These are phyloP conservation scores for Chalciporus sphaerocephalus DNA, from an alignment of 768 basidiomycete species.

Conservation along the genomic window DNA sequence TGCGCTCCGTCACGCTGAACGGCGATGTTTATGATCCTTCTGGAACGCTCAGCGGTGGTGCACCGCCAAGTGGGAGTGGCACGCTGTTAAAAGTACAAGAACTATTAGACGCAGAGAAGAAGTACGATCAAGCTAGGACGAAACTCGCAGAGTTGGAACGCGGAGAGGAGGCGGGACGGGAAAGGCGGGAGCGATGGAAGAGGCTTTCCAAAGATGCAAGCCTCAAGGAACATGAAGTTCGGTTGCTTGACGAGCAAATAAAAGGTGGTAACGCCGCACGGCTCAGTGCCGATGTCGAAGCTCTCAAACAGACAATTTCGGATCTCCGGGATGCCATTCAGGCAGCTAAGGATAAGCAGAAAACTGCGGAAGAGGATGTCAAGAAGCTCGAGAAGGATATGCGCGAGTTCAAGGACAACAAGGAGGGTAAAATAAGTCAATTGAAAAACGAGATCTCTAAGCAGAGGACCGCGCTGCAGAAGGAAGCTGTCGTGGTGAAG, in stretches of 20 bases:
- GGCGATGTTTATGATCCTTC: slow-evolving; percentile 97
- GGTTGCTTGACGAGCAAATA: slow-evolving; percentile 77
- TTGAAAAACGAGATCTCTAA: slow-evolving; percentile 79
- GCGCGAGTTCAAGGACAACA: slow-evolving; percentile 98
- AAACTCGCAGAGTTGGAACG: slow-evolving; percentile 49
- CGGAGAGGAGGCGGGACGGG: slow-evolving; percentile 50
- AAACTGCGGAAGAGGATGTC: slow-evolving; percentile 68
- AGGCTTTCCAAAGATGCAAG: slow-evolving; percentile 64
- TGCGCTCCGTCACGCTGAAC: slow-evolving; percentile 86
- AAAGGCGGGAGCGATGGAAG: slow-evolving; percentile 59
- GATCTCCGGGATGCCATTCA: slow-evolving; percentile 57
- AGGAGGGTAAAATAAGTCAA: slow-evolving; percentile 93
- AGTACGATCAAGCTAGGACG: slow-evolving; percentile 46
- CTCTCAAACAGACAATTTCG: slow-evolving; percentile 57
- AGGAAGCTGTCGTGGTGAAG: slow-evolving; percentile 78
- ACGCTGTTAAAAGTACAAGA: slow-evolving; percentile 82
- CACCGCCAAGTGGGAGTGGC: slow-evolving; percentile 72
- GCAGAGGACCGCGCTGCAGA: slow-evolving; percentile 77
- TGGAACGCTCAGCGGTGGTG: slow-evolving; percentile 89
- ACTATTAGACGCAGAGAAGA: slow-evolving; percentile 62
- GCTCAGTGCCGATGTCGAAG: slow-evolving; percentile 79
- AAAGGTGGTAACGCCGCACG: slow-evolving; percentile 84
- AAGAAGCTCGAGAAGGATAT: slow-evolving; percentile 93
- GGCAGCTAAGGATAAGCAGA: slow-evolving; percentile 71
- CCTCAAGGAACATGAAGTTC: slow-evolving; percentile 84